phyloP scores from a whole-genome alignment of 2,329 filamentous ascomycete genomes.

The Chrysoporthe austroafricana region DNA sequence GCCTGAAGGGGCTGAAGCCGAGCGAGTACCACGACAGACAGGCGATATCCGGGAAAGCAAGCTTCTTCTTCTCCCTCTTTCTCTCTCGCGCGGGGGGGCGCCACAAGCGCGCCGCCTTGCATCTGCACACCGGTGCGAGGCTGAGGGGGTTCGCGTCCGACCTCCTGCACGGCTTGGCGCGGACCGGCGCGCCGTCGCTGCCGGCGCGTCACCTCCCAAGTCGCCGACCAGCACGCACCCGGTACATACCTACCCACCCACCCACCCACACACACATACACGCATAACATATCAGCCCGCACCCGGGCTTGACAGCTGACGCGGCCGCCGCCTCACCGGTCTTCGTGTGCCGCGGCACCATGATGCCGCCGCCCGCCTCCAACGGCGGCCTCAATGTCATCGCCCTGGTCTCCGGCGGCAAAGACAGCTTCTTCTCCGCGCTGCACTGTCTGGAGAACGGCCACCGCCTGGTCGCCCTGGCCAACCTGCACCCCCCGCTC shows the following conservation, averaged over 20 bases:
- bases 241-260: neutral
- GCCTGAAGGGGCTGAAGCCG: neutral
- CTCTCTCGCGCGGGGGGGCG: neutral
- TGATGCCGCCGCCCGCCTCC: slow-evolving; percentile 42
- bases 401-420: slow-evolving; percentile 91
- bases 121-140: neutral
- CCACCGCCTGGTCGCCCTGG: slow-evolving; percentile 83
- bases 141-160: slow-evolving; percentile 6
- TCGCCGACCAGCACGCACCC: neutral
- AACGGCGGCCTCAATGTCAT: slow-evolving; percentile 71
- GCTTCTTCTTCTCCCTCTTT: neutral
- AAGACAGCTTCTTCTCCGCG: slow-evolving; percentile 93
- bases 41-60: neutral
- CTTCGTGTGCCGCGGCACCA: neutral
- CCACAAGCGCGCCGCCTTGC: neutral
- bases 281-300: no score
- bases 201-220: neutral
- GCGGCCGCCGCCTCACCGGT: neutral
- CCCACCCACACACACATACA: neutral
- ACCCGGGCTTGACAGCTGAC: no score
- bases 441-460: slow-evolving; percentile 88
- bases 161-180: neutral
- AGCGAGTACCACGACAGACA: neutral
- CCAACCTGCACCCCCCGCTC: slow-evolving; percentile 74
- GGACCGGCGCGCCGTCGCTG: neutral